Percentiles rank a stretch among this genome's conserved stretches.
These are phyloP conservation scores for Micromonas pusilla DNA, from an alignment of 139 green algal species.

Conservation along the genomic window DNA sequence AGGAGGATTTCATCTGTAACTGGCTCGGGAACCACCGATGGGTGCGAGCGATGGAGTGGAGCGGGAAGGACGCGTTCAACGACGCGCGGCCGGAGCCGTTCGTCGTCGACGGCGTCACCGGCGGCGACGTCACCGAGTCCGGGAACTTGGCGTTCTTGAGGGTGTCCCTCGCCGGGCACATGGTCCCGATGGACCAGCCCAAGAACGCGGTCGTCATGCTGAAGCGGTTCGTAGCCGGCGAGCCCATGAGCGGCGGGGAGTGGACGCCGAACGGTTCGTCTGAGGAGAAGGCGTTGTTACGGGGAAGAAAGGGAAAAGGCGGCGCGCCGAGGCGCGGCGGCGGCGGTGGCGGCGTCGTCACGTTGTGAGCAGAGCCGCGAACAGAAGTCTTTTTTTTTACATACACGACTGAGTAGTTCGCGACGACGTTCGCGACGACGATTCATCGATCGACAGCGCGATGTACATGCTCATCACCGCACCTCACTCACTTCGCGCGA, in stretches of 20 bases:
- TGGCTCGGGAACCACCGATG: slow-evolving; percentile 45
- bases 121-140: slow-evolving; percentile 20
- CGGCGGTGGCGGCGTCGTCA: too few species aligned
- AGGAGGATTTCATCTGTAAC: slow-evolving; percentile 52
- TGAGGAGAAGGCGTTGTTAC: too few species aligned
- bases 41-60: slow-evolving; percentile 41
- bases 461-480: too few species aligned
- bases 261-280: not conserved
- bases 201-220: slow-evolving; percentile 23
- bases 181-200: slow-evolving; percentile 38
- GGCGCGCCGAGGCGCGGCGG: too few species aligned
- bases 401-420: too few species aligned
- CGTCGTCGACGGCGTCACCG: slow-evolving; percentile 17
- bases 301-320: too few species aligned
- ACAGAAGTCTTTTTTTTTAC: too few species aligned
- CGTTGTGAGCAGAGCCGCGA: too few species aligned
- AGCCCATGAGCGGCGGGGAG: not conserved
- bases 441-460: too few species aligned
- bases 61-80: slow-evolving; percentile 30
- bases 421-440: too few species aligned
- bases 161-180: slow-evolving; percentile 31
- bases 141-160: slow-evolving; percentile 21
- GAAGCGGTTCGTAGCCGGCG: slow-evolving; percentile 14
- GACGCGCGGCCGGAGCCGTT: slow-evolving; percentile 8
- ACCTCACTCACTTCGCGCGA: too few species aligned